Evolutionary conservation across 495 filamentous ascomycete genomes (phyloP), one percentile per base, ranked within the genome.

Genomic region (Talaromyces liani): DNA sequence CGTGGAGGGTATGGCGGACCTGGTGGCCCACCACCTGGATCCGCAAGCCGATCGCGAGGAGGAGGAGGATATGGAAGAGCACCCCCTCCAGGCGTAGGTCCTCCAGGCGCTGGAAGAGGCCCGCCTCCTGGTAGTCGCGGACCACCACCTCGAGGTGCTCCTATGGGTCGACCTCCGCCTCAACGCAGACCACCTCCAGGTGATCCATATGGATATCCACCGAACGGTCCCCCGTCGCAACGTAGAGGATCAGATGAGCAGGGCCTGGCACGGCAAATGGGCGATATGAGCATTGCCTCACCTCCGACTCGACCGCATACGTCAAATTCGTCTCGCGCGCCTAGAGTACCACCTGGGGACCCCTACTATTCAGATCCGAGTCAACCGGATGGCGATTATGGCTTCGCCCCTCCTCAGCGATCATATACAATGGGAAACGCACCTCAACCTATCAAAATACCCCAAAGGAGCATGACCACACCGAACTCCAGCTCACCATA

Each of bases 261-360:
- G 24, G 69, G 70, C 3, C 77, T 87, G 36, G 68, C 83, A 53
- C 76, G 78, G 41, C 81, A 78, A 55, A 89, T 87, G 84, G 79
- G 73, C 9, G 73, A 70, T 20, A 82, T 88, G 83, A 82, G 84
- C 64, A 75, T 88, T 29, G 73, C 64, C 56, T 67, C 69, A 18
- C 68, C 70, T 9, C 71, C 72, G 9, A 72, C 71, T 41, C 77
- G 76, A 41, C 77, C 77, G 20, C 76, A 76, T 58, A 77, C 73
- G 10, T 75, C 76, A 12, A 69, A 77, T 60, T 69, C 68, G 49
- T 69, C 70, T 62, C 72, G 71, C 14, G 69, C 70, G 25, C 73
- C 71, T 20, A 72, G 68, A 18, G 29, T 47, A 56, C 64, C 22
- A n/a, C 63, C 57, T 8, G 41, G 31, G 22, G 63, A 36, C 6